Evolutionary conservation across 164 flowering plant genomes (phyloP).

Genomic region (Cinnamomum micranthum): DNA sequence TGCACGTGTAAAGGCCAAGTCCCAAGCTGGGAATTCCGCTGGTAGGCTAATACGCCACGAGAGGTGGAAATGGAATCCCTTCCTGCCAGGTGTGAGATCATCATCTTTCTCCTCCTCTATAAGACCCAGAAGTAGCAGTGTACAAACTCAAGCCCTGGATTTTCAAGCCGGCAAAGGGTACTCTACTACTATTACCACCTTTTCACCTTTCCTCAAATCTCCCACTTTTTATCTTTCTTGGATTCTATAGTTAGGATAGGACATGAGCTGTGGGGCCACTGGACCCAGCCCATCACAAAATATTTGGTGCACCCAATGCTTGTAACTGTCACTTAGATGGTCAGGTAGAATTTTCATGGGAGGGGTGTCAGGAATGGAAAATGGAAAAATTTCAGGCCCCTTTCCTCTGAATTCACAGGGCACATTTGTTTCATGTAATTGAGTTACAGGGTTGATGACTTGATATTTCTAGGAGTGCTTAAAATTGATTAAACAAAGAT

Average conservation of each 20-base stretch:
- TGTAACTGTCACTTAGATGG: too few relatives aligned
- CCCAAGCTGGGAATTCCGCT: not conserved
- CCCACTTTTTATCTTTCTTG: not conserved
- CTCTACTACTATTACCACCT: too few relatives aligned
- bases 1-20: not conserved
- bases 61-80: not conserved
- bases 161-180: slow-evolving; percentile 56
- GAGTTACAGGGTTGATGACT: too few relatives aligned
- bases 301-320: too few relatives aligned
- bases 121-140: not conserved
- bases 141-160: slow-evolving; percentile 26
- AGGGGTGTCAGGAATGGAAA: too few relatives aligned
- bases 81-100: not conserved
- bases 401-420: too few relatives aligned
- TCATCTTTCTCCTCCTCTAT: not conserved
- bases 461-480: too few relatives aligned
- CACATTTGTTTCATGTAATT: too few relatives aligned
- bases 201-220: not conserved
- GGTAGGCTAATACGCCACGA: not conserved
- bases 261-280: not conserved
- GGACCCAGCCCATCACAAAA: too few relatives aligned
- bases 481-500: too few relatives aligned
- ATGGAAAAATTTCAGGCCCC: too few relatives aligned
- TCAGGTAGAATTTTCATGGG: too few relatives aligned
- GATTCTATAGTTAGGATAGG: not conserved